These are phyloP conservation scores for Lentinus tigrinus DNA, from an alignment of 768 basidiomycete species.

Conservation along the genomic window DNA sequence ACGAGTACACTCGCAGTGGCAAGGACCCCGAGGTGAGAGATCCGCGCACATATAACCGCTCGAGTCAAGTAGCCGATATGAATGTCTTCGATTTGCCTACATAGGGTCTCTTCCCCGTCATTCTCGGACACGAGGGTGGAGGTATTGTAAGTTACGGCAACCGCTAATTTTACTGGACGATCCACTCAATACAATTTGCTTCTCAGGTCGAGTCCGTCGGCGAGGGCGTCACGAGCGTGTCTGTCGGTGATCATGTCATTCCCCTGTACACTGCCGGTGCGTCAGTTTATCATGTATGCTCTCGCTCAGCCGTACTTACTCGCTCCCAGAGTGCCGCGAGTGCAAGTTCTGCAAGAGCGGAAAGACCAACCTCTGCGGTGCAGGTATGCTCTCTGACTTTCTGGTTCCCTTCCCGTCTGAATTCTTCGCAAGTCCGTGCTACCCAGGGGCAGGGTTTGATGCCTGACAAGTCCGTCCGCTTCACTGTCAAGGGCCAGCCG, in stretches of 20 bases:
- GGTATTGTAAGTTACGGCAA: constrained; percentile 62
- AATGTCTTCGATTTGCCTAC: constrained; percentile 29
- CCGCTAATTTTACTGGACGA: background rate
- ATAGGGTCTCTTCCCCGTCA: constrained; percentile 86
- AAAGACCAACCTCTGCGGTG: constrained; percentile 98
- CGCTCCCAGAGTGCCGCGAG: constrained; percentile 70
- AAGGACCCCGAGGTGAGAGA: constrained; percentile 84
- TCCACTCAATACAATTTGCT: background rate
- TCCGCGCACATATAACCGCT: constrained; percentile 9
- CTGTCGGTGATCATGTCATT: constrained; percentile 91
- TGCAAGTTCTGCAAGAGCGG: constrained; percentile 99
- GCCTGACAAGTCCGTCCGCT: constrained; percentile 87
- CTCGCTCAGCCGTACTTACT: background rate
- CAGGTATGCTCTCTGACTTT: constrained; percentile 47
- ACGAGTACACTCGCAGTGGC: constrained; percentile 95
- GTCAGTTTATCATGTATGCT: background rate
- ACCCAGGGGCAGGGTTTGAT: constrained; percentile 95
- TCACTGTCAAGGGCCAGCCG: constrained; percentile 84
- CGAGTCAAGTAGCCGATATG: constrained; percentile 6
- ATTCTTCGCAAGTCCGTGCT: constrained; percentile 61
- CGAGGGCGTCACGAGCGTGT: constrained; percentile 84
- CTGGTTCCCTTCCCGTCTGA: background rate
- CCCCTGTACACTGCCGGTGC: constrained; percentile 93
- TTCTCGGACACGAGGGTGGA: constrained; percentile 94
- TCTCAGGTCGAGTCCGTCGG: constrained; percentile 93